Conservation (phyloP, 2,329 filamentous ascomycete genomes). For the Parastagonospora avenae region DNA sequence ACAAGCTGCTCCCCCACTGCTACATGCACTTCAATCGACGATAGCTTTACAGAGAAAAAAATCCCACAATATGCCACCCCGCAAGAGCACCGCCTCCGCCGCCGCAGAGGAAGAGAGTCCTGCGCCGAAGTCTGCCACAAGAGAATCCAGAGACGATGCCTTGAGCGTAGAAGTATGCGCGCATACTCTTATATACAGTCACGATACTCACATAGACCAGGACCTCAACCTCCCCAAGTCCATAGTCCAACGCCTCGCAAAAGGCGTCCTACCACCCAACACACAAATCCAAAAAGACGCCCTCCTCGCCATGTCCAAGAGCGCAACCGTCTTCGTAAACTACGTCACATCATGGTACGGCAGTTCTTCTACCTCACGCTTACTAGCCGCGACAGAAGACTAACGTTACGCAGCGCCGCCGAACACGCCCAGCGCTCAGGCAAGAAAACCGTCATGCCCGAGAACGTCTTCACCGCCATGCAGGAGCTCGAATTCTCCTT, state of each 20-base stretch:
- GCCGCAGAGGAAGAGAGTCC: slow-evolving; percentile 46
- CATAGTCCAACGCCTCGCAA: slow-evolving; percentile 78
- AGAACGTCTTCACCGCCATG: slow-evolving; percentile 76
- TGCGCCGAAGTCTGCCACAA: slow-evolving; percentile 27
- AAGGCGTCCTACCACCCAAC: slow-evolving; percentile 78
- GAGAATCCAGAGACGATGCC: slow-evolving; percentile 45
- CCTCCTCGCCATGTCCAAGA: slow-evolving; percentile 77
- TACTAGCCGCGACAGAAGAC: neutral
- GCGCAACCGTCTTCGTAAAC: slow-evolving; percentile 82
- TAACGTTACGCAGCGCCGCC: slow-evolving; percentile 64
- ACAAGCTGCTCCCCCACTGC: slow-evolving; percentile 1
- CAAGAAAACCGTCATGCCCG: slow-evolving; percentile 79
- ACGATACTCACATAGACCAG: slow-evolving; percentile 15
- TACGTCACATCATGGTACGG: slow-evolving; percentile 76
- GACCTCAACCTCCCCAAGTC: slow-evolving; percentile 80
- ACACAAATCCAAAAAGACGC: slow-evolving; percentile 85
- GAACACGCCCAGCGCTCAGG: slow-evolving; percentile 68
- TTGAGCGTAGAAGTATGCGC: slow-evolving; percentile 51
- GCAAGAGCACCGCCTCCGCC: slow-evolving; percentile 54
- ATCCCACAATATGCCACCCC: slow-evolving; percentile 50
- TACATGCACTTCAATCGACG: neutral
- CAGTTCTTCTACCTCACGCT: too few species aligned
- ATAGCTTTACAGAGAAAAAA: neutral
- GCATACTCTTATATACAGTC: neutral
- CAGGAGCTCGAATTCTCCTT: slow-evolving; percentile 75